Base-by-base conservation (phyloP, 176 grass and related monocot genomes). In the Pharus latifolius region DNA sequence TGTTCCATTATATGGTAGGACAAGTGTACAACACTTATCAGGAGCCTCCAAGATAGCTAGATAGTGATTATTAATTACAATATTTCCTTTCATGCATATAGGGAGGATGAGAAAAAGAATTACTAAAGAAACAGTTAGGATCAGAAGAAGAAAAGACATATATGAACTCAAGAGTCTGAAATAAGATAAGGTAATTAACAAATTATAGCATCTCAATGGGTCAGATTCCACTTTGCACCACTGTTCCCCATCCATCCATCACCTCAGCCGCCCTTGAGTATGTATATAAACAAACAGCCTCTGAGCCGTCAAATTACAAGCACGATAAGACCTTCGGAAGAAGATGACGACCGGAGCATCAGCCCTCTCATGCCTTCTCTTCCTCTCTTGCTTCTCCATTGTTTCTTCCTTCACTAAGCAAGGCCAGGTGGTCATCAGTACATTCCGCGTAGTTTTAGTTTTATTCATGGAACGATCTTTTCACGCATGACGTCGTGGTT, bases 401-500 rank as follows among this genome's bases (percentile, higher is more conserved):
- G 11, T 18, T 54, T 79, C 57, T 23, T 73, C 65, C 63, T 85
- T 26, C 66, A 68, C 56, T 48, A 63, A 88, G 51, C 48, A 85
- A 73, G 56, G 22, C 22, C 80, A 87, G 89, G 89, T 92, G 47
- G 44, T 60, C 52, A 6, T 78, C 16, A 25, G 20, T 42, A 15
- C 24, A 64, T 71, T 34, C n/a, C 68, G 56, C 45, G 35, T 2
- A 6, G 9, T 45, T 32, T 54, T 62, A 16, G 40, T 49, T 56
- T 5, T 9, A 4, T 40, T 50, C 29, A 20, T 49, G 40, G 18
- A n/a, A 55, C 38, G 7, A 51, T 34, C 10, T 50, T 42, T 49
- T 30, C 43, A 14, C 49, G 65, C 45, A 32, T 35, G 38, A 15
- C 28, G 6, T 6, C n/a, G 14, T 9, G 10, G 25, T 18, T 41